These are phyloP conservation scores for Russula sp. DNA, from an alignment of 768 basidiomycete species.

Conservation along the genomic window DNA sequence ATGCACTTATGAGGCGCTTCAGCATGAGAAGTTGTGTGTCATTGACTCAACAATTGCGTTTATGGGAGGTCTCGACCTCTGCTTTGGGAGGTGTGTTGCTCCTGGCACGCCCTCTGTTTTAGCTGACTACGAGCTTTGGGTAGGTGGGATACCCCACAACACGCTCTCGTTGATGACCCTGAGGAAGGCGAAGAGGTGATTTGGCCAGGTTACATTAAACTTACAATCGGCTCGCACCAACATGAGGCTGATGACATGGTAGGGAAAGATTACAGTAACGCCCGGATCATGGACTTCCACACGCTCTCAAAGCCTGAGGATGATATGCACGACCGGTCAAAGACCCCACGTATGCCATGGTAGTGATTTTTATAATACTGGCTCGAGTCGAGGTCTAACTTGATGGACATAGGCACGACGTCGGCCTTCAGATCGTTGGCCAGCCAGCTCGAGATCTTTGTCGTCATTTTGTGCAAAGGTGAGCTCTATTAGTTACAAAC, in stretches of 20 bases:
- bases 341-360: slow-evolving; percentile 95
- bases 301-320: slow-evolving; percentile 83
- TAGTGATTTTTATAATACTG: slow-evolving; percentile 31
- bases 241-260: background rate
- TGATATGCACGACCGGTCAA: slow-evolving; percentile 90
- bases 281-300: slow-evolving; percentile 79
- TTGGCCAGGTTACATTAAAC: slow-evolving; percentile 66
- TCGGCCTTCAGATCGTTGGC: slow-evolving; percentile 91
- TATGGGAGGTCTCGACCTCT: slow-evolving; percentile 95
- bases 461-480: slow-evolving; percentile 93
- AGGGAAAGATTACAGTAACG: slow-evolving; percentile 96
- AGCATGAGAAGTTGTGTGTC: slow-evolving; percentile 98
- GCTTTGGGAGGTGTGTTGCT: slow-evolving; percentile 64
- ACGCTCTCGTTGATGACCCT: slow-evolving; percentile 80
- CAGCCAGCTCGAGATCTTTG: slow-evolving; percentile 93
- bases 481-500: slow-evolving; percentile 13
- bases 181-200: slow-evolving; percentile 58
- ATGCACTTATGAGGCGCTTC: slow-evolving; percentile 4
- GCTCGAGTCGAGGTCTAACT: background rate
- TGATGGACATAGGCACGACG: slow-evolving; percentile 71
- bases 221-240: background rate
- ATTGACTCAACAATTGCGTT: slow-evolving; percentile 97
- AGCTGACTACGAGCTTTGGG: slow-evolving; percentile 3
- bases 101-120: background rate
- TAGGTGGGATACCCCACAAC: slow-evolving; percentile 96